These are phyloP conservation scores for Sugiyamaella americana DNA, from an alignment of 805 yeast genomes.

Conservation along the genomic window DNA sequence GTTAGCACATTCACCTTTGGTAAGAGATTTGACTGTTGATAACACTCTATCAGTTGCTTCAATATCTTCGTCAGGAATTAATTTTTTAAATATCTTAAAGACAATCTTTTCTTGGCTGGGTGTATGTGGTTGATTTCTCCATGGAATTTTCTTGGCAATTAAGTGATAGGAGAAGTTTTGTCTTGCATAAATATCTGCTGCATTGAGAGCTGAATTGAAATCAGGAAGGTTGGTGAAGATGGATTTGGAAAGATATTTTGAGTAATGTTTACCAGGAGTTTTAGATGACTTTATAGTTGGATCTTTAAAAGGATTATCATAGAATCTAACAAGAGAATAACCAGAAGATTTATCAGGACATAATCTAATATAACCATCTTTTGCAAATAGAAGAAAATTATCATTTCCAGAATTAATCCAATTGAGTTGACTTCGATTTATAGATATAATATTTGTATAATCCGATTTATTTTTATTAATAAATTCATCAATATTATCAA, in stretches of 20 bases:
- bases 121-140: constrained; percentile 10
- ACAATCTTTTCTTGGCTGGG: constrained; percentile 3
- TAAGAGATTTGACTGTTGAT: neutral
- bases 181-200: constrained; percentile 13
- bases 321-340: constrained; percentile 4
- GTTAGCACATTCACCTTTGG: constrained; percentile 10
- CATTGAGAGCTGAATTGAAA: constrained; percentile 12
- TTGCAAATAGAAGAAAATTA: constrained; percentile 8
- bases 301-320: constrained; percentile 5
- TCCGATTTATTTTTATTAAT: neutral
- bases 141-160: constrained; percentile 9
- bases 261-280: neutral
- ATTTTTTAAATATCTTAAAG: neutral
- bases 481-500: constrained; percentile 12
- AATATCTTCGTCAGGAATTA: neutral
- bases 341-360: neutral
- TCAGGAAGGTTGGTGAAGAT: constrained; percentile 2
- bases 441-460: neutral
- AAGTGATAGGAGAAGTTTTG: constrained; percentile 1
- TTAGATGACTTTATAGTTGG: no score
- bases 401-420: constrained; percentile 10
- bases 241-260: neutral
- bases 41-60: neutral
- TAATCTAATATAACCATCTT: constrained; percentile 13
- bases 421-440: constrained; percentile 9